Evolutionary conservation across 1,139 yeast species (phyloP).

Genomic region (Magnusiomyces suaveolens): DNA sequence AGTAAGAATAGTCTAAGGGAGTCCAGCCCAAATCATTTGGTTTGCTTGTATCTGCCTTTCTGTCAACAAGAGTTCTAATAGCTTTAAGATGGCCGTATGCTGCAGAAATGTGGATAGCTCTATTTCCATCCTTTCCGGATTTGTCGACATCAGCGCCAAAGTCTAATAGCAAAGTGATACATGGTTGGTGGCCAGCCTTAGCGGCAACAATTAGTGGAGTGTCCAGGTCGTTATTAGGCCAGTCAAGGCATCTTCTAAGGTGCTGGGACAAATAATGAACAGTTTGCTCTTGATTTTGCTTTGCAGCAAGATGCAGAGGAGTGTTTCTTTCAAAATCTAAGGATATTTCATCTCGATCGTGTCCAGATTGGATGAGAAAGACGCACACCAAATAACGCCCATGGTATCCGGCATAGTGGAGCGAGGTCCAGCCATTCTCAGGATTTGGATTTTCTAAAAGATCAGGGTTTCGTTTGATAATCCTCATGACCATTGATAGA

Average conservation of each 20-base stretch:
- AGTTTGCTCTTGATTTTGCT: slow-evolving; percentile 66
- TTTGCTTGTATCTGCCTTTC: slow-evolving; percentile 41
- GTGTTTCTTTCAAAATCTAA: slow-evolving; percentile 60
- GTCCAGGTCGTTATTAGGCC: slow-evolving; percentile 45
- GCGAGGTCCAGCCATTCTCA: slow-evolving; percentile 74
- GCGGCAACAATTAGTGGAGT: slow-evolving; percentile 68
- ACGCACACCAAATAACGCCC: slow-evolving; percentile 77
- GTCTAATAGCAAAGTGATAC: slow-evolving; percentile 60
- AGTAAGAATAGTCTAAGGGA: slow-evolving; percentile 41
- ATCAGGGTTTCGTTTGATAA: slow-evolving; percentile 65
- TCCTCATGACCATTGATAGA: slow-evolving; percentile 58
- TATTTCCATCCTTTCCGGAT: slow-evolving; percentile 54
- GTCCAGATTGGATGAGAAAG: slow-evolving; percentile 40
- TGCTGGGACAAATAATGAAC: slow-evolving; percentile 74
- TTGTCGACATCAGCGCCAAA: slow-evolving; percentile 68
- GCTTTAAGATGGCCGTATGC: slow-evolving; percentile 65
- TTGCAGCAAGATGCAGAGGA: slow-evolving; percentile 66
- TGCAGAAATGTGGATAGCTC: slow-evolving; percentile 72
- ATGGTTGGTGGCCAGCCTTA: slow-evolving; percentile 54
- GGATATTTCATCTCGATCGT: slow-evolving; percentile 41
- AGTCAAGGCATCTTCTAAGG: slow-evolving; percentile 59
- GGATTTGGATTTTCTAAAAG: slow-evolving; percentile 66
- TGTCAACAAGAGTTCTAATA: slow-evolving; percentile 47
- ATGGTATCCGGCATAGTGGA: slow-evolving; percentile 76
- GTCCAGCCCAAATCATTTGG: slow-evolving; percentile 59